Evolutionary conservation across 495 filamentous ascomycete genomes (phyloP).

Genomic region (Hypomontagnella monticulosa): DNA sequence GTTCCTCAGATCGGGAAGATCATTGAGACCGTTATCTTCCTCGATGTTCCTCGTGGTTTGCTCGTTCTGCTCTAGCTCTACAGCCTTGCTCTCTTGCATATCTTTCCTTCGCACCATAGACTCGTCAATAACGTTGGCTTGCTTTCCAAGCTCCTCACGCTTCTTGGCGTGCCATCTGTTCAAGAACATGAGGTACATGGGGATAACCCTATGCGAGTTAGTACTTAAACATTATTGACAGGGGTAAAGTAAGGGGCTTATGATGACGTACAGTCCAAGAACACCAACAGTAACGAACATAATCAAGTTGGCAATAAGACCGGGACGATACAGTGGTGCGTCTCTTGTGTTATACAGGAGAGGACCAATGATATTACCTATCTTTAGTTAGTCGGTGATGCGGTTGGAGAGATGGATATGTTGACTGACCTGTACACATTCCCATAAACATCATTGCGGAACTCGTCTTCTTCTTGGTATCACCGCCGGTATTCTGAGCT

Average conservation of each 20-base stretch:
- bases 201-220: slow-evolving; percentile 47
- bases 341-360: slow-evolving; percentile 69
- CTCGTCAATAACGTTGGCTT: slow-evolving; percentile 52
- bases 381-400: slow-evolving; percentile 3
- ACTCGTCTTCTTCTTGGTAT: slow-evolving; percentile 73
- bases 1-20: slow-evolving; percentile 64
- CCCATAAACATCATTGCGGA: slow-evolving; percentile 70
- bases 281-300: slow-evolving; percentile 52
- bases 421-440: slow-evolving; percentile 58
- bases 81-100: slow-evolving; percentile 53
- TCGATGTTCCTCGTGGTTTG: slow-evolving; percentile 47
- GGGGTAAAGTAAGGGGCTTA: neutral
- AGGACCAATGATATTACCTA: slow-evolving; percentile 68
- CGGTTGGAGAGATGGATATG: neutral
- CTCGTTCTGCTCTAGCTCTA: slow-evolving; percentile 55
- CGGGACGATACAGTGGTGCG: slow-evolving; percentile 66
- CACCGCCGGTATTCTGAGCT: slow-evolving; percentile 71
- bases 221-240: neutral
- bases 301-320: slow-evolving; percentile 62
- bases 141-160: slow-evolving; percentile 56
- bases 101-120: slow-evolving; percentile 54
- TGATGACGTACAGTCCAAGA: slow-evolving; percentile 49
- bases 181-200: slow-evolving; percentile 58
- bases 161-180: slow-evolving; percentile 58
- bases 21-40: slow-evolving; percentile 60